Evolutionary conservation across 345 rosid species (phyloP).

Genomic region (Populus ilicifolia): DNA sequence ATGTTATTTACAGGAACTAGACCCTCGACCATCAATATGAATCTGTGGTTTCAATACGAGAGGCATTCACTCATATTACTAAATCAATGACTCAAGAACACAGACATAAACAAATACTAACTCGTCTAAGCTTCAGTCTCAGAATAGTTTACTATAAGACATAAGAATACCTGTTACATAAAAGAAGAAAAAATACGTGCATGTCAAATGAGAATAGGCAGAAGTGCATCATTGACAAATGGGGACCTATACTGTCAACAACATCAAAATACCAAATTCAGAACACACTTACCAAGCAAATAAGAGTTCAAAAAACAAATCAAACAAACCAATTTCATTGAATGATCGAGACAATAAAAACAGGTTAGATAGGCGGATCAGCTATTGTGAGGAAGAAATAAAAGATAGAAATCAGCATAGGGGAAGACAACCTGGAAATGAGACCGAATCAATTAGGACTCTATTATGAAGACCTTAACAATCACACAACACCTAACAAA

Average conservation of each 20-base stretch:
- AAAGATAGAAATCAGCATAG: slow-evolving; percentile 1
- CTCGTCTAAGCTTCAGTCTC: not conserved
- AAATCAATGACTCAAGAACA: not conserved
- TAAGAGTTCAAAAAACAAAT: not conserved
- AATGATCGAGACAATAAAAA: not conserved
- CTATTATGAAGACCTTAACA: slow-evolving; percentile 5
- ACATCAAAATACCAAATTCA: not conserved
- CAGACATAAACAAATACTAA: not conserved
- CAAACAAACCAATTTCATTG: not conserved
- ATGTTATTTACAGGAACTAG: not conserved
- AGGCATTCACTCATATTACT: not conserved
- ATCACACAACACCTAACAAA: slow-evolving; percentile 15
- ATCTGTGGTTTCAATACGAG: not conserved
- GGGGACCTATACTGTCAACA: not conserved
- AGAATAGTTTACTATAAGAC: not conserved
- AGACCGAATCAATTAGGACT: not conserved
- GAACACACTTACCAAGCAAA: not conserved
- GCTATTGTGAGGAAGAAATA: not conserved
- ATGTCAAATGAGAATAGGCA: not conserved
- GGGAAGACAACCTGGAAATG: slow-evolving; percentile 10
- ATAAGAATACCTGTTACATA: not conserved
- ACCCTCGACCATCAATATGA: not conserved
- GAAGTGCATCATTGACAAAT: not conserved
- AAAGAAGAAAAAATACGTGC: not conserved
- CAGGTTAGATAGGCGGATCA: not conserved